Conservation (phyloP, 1,139 yeast species). For the Entelexis paramagnoliae region DNA sequence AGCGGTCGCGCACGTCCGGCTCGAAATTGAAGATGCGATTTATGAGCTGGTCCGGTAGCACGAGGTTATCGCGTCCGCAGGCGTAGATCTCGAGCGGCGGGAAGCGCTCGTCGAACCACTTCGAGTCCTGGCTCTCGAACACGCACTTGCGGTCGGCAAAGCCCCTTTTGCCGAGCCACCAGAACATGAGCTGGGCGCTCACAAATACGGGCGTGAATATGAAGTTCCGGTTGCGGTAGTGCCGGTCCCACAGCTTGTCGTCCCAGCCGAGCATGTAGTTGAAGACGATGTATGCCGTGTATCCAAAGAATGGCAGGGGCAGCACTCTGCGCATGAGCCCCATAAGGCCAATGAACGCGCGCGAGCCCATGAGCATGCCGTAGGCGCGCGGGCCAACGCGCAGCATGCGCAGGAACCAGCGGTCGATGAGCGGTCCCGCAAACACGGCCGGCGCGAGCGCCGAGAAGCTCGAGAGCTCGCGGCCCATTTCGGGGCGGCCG, state of each 20-base stretch:
- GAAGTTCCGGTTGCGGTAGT: slow-evolving; percentile 56
- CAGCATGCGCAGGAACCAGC: slow-evolving; percentile 41
- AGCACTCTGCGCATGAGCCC: slow-evolving; percentile 35
- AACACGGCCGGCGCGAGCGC: slow-evolving; percentile 86
- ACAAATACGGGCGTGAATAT: slow-evolving; percentile 79
- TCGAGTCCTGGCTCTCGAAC: slow-evolving; percentile 34
- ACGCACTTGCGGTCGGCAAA: slow-evolving; percentile 42
- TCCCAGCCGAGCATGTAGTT: slow-evolving; percentile 80
- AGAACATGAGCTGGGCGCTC: slow-evolving; percentile 68
- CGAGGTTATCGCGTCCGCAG: slow-evolving; percentile 56
- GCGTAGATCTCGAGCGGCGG: slow-evolving; percentile 53
- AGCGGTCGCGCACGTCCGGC: slow-evolving; percentile 33
- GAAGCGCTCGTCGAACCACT: slow-evolving; percentile 47
- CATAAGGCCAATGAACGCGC: slow-evolving; percentile 26
- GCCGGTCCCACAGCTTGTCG: slow-evolving; percentile 63
- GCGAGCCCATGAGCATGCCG: slow-evolving; percentile 43
- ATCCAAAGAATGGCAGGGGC: slow-evolving; percentile 45
- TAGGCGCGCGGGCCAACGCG: slow-evolving; percentile 26
- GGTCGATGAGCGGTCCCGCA: slow-evolving; percentile 60
- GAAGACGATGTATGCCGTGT: slow-evolving; percentile 65
- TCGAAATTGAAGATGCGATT: slow-evolving; percentile 39
- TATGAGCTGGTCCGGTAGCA: slow-evolving; percentile 52
- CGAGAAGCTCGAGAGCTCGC: slow-evolving; percentile 53
- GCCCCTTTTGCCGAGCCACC: slow-evolving; percentile 66
- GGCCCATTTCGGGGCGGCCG: slow-evolving; percentile 34